phyloP scores from a whole-genome alignment of 345 rosid species.

The Crucihimalaya himalaica region DNA sequence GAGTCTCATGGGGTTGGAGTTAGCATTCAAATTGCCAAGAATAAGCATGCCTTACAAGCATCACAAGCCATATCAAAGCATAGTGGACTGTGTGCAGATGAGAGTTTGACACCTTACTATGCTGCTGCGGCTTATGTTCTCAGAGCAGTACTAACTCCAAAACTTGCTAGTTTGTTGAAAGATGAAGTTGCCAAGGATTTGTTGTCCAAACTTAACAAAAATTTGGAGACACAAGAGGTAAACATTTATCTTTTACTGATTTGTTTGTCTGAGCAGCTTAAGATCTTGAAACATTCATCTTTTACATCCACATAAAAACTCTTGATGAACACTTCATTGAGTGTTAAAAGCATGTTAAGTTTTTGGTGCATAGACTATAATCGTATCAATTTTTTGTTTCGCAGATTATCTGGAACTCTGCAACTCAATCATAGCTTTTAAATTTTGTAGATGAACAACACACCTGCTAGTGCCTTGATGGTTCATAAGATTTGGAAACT shows the following conservation, averaged over 20 bases:
- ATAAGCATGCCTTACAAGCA: constrained; percentile 87
- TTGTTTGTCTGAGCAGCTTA: no score
- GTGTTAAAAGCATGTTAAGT: no score
- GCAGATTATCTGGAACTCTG: no score
- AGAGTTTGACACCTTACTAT: constrained; percentile 66
- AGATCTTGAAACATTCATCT: no score
- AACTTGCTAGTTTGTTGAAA: constrained; percentile 88
- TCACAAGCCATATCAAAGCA: constrained; percentile 89
- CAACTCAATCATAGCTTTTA: no score
- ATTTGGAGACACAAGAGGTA: constrained; percentile 99
- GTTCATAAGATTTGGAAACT: no score
- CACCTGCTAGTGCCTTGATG: no score
- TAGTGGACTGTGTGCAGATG: constrained; percentile 76
- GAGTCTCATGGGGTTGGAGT: constrained; percentile 96
- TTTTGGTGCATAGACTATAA: no score
- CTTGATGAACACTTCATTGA: no score
- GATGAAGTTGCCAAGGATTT: constrained; percentile 78
- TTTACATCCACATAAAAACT: no score
- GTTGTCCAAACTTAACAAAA: constrained; percentile 77
- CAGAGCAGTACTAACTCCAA: constrained; percentile 86
- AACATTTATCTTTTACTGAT: constrained; percentile 14
- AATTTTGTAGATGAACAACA: no score
- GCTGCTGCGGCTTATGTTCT: constrained; percentile 68
- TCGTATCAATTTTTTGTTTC: no score
- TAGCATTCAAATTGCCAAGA: constrained; percentile 96